A percentile compares a stretch with the other conserved stretches of the same genome.
These are phyloP conservation scores for Lignosus rhinocerotis DNA, from an alignment of 1,284 basidiomycete species.

Conservation along the genomic window DNA sequence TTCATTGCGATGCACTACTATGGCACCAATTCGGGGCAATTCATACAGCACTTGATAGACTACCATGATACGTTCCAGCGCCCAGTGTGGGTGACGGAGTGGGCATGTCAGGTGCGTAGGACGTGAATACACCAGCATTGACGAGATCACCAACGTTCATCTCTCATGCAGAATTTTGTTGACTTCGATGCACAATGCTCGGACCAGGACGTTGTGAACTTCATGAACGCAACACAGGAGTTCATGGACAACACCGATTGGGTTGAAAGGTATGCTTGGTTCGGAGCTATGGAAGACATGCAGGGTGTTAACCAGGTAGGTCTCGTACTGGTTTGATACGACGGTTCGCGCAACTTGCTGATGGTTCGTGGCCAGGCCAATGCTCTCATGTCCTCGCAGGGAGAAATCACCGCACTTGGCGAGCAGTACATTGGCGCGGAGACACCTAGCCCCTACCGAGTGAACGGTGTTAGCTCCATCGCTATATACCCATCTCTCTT, in stretches of 20 bases:
- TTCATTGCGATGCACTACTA: slow-evolving; percentile 47
- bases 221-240: slow-evolving; percentile 42
- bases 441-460: slow-evolving; percentile 11
- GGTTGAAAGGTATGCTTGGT: slow-evolving; percentile 50
- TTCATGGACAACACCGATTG: slow-evolving; percentile 44
- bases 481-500: not conserved
- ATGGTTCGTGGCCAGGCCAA: slow-evolving; percentile 27
- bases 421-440: slow-evolving; percentile 36
- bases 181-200: slow-evolving; percentile 36
- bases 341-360: not conserved
- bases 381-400: slow-evolving; percentile 32
- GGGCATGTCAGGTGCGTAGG: slow-evolving; percentile 35
- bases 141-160: not conserved
- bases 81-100: slow-evolving; percentile 49
- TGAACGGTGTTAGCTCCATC: not conserved
- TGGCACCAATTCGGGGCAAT: slow-evolving; percentile 39
- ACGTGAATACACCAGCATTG: not conserved
- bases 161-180: slow-evolving; percentile 36
- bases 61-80: slow-evolving; percentile 41
- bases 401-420: slow-evolving; percentile 34
- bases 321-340: not conserved
- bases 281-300: slow-evolving; percentile 41
- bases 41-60: slow-evolving; percentile 41
- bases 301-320: slow-evolving; percentile 34
- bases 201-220: slow-evolving; percentile 36